A percentile compares a stretch with the other conserved stretches of the same genome.
Conservation (phyloP, 2,329 filamentous ascomycete genomes). For the Stenocarpella maydis region DNA sequence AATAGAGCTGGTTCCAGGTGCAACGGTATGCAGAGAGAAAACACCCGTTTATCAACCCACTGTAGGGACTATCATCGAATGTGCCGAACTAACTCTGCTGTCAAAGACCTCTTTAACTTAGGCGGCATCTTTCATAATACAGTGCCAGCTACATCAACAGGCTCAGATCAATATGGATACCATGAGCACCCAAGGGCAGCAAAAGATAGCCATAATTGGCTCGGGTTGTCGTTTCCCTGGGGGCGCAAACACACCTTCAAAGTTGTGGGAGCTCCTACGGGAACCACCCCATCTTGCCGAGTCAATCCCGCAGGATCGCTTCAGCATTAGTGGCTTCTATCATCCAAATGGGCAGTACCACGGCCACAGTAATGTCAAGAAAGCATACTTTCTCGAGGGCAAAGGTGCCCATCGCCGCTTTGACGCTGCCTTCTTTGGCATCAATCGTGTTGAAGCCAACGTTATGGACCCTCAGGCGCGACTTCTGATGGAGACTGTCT, state of each 20-base stretch:
- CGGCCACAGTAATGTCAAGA: background rate
- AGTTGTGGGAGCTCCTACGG: conserved; percentile 47
- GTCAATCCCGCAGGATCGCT: conserved; percentile 36
- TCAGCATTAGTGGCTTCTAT: background rate
- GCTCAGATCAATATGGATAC: no score
- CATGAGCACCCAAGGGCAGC: no score
- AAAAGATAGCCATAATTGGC: conserved; percentile 54
- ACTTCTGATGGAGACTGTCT: conserved; percentile 37
- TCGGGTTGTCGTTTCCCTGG: conserved; percentile 50
- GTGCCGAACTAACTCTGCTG: no score
- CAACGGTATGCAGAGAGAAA: no score
- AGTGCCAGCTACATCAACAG: no score
- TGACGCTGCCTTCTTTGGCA: conserved; percentile 42
- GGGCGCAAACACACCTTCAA: conserved; percentile 44
- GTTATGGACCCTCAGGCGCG: conserved; percentile 34
- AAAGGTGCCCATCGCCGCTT: conserved; percentile 26
- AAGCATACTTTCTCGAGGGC: background rate
- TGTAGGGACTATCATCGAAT: no score
- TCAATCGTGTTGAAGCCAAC: conserved; percentile 38
- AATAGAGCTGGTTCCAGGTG: no score
- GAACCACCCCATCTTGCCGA: conserved; percentile 36
- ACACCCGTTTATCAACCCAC: no score
- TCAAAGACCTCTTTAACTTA: no score
- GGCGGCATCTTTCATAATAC: no score
- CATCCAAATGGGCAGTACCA: background rate